Conservation (phyloP, 169 alveolate species). For the Plasmodium adleri region DNA sequence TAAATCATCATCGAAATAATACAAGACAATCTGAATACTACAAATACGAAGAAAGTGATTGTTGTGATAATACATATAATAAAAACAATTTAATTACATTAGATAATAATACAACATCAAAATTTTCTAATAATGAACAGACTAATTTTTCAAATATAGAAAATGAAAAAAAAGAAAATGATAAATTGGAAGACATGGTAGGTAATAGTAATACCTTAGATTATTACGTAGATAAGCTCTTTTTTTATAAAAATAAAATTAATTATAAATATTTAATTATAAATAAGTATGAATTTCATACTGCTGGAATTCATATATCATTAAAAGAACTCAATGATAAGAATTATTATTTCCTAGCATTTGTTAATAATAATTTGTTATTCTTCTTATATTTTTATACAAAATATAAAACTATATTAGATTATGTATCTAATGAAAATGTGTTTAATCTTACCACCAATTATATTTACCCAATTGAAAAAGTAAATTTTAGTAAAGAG, state of each 20-base stretch:
- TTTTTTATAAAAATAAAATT: constrained; percentile 34
- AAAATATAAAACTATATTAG: constrained; percentile 35
- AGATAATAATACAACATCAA: too few species aligned
- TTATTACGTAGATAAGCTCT: constrained; percentile 10
- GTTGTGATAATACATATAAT: too few species aligned
- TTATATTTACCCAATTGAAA: constrained; percentile 40
- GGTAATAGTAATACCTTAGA: constrained; percentile 4
- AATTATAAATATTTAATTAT: constrained; percentile 50
- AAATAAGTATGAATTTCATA: constrained; percentile 61
- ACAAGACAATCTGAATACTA: too few species aligned
- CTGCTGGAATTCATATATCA: background rate
- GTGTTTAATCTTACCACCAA: constrained; percentile 14
- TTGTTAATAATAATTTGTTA: constrained; percentile 45
- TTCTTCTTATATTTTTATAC: constrained; percentile 69
- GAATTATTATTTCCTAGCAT: constrained; percentile 52
- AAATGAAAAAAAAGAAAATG: background rate
- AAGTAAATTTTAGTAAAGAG: constrained; percentile 2
- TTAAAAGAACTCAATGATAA: constrained; percentile 59
- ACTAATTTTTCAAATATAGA: background rate
- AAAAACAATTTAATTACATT: too few species aligned
- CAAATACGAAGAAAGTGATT: too few species aligned
- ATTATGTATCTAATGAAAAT: constrained; percentile 33
- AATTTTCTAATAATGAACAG: too few species aligned
- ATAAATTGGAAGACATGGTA: constrained; percentile 5
- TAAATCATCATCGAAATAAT: too few species aligned